These are phyloP conservation scores for Mucuna pruriens DNA, from an alignment of 306 rosid genomes.

Conservation along the genomic window DNA sequence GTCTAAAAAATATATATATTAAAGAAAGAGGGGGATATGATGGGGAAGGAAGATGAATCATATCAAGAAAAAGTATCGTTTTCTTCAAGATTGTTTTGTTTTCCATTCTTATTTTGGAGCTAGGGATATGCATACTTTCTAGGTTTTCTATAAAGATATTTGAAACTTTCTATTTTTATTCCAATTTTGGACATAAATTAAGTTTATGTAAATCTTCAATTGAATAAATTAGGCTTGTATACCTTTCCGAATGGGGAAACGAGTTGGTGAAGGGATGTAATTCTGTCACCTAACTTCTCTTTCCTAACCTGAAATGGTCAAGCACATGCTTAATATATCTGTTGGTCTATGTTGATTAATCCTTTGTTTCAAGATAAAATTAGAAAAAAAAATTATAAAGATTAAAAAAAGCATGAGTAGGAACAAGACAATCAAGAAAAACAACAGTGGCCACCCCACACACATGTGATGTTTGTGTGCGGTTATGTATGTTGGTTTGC, in stretches of 20 bases:
- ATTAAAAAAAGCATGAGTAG: constrained; percentile 47
- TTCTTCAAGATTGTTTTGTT: background rate
- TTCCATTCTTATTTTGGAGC: background rate
- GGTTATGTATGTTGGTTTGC: constrained; percentile 39
- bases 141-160: background rate
- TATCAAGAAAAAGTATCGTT: background rate
- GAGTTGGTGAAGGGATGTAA: constrained; percentile 94
- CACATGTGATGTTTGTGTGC: constrained; percentile 49
- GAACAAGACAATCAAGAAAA: constrained; percentile 78
- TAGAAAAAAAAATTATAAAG: constrained; percentile 47
- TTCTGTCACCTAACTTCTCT: constrained; percentile 99
- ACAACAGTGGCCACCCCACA: constrained; percentile 62
- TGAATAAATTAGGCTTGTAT: constrained; percentile 5
- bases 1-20: background rate
- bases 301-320: constrained; percentile 80
- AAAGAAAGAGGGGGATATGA: background rate
- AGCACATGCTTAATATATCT: constrained; percentile 28
- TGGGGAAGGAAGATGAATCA: background rate
- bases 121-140: background rate
- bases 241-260: constrained; percentile 99
- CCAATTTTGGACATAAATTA: background rate
- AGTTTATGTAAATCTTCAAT: background rate
- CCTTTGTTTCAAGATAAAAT: constrained; percentile 33
- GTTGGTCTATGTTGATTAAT: constrained; percentile 28
- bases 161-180: background rate